Evolutionary conservation across 2,329 filamentous ascomycete genomes (phyloP).

Genomic region (Colletotrichum sp.): DNA sequence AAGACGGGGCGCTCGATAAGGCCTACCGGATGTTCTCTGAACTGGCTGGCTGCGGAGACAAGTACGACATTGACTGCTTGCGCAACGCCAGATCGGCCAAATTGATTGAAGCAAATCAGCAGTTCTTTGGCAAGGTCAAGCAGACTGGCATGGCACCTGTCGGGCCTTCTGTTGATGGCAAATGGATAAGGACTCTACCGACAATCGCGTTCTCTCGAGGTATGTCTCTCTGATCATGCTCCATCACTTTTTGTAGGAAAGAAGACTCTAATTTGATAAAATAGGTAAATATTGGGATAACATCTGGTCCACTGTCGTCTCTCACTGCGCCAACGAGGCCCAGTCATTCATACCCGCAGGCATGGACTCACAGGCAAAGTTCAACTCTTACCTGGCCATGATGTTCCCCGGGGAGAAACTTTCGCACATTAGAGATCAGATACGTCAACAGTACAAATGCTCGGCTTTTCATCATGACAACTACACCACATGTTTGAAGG

Average conservation of each 20-base stretch:
- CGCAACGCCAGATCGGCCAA: conserved; percentile 25
- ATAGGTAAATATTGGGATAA: conserved; percentile 26
- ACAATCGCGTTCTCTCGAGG: conserved; percentile 32
- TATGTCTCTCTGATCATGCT: not conserved
- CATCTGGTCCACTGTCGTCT: conserved; percentile 31
- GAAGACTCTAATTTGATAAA: not conserved
- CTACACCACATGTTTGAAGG: conserved; percentile 28
- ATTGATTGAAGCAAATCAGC: conserved; percentile 31
- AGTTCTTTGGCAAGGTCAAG: conserved; percentile 26
- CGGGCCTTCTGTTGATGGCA: conserved; percentile 35
- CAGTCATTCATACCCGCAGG: conserved; percentile 32
- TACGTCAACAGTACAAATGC: not conserved
- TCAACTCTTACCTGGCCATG: conserved; percentile 32
- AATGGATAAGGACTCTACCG: conserved; percentile 34
- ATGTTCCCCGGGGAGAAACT: conserved; percentile 35
- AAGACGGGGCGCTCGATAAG: conserved; percentile 30
- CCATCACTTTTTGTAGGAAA: not conserved
- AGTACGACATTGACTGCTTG: conserved; percentile 31
- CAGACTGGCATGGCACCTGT: conserved; percentile 33
- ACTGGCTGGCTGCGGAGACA: conserved; percentile 33
- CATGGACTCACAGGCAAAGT: conserved; percentile 34
- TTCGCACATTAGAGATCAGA: conserved; percentile 23
- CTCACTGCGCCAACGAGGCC: conserved; percentile 34
- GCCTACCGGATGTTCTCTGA: conserved; percentile 35
- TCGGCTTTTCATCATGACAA: not conserved